A percentile compares a stretch with the other conserved stretches of the same genome.
phyloP scores from a whole-genome alignment of 441 rosid species.

The Isatis lusitanica region DNA sequence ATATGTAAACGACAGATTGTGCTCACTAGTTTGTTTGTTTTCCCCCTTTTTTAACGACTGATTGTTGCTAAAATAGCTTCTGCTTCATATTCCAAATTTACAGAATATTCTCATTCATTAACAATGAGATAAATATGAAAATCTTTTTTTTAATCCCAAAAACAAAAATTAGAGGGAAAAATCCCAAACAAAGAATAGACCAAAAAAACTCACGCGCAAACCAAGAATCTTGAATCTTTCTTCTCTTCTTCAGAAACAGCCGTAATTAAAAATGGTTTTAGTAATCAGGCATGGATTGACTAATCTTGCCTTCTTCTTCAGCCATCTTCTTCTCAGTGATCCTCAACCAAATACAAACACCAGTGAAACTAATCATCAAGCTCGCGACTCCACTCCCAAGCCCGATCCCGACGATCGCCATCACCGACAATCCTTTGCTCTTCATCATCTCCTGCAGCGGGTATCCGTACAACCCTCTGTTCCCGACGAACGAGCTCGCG shows the following conservation, averaged over 20 bases:
- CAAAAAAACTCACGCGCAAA: not conserved
- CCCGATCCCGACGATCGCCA: slow-evolving; percentile 93
- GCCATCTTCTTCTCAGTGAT: slow-evolving; percentile 77
- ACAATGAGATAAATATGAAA: not conserved
- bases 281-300: slow-evolving; percentile 89
- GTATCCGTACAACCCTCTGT: slow-evolving; percentile 83
- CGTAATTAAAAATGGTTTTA: slow-evolving; percentile 33
- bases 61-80: too few species aligned
- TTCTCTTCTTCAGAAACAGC: not conserved
- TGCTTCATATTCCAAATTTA: not conserved
- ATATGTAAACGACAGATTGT: too few species aligned
- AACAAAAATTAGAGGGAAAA: slow-evolving; percentile 8
- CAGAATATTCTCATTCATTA: slow-evolving; percentile 15
- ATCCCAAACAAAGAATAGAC: not conserved
- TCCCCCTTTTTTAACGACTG: too few species aligned
- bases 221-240: slow-evolving; percentile 9
- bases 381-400: slow-evolving; percentile 91
- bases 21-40: too few species aligned
- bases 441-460: slow-evolving; percentile 73
- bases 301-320: slow-evolving; percentile 82
- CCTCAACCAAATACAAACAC: slow-evolving; percentile 93
- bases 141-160: not conserved
- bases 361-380: slow-evolving; percentile 82
- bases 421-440: slow-evolving; percentile 61
- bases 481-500: slow-evolving; percentile 76